Evolutionary conservation across 768 basidiomycete genomes (phyloP).

Genomic region (Pseudohyphozyma bogoriensis): DNA sequence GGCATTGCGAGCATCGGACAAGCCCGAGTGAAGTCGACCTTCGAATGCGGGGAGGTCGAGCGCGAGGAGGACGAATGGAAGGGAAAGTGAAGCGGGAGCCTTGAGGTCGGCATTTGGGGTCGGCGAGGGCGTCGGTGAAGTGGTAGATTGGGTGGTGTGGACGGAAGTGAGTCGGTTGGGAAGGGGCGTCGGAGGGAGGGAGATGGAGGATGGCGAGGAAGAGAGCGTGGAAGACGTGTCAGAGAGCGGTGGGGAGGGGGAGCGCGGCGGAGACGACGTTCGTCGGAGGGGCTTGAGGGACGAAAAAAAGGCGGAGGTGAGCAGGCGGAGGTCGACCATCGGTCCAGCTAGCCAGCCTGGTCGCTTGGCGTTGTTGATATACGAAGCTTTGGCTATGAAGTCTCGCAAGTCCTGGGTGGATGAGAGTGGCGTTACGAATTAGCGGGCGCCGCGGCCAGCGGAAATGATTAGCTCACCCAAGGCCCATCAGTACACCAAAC

Average conservation of each 20-base stretch:
- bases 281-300: background rate
- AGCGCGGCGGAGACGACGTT: background rate
- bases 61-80: constrained; percentile 62
- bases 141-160: background rate
- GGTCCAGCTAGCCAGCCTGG: constrained; percentile 66
- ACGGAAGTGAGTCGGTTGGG: background rate
- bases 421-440: too few relatives aligned
- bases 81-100: constrained; percentile 46
- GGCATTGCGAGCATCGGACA: constrained; percentile 86
- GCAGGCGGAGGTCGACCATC: constrained; percentile 53
- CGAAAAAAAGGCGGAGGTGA: constrained; percentile 15
- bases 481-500: constrained; percentile 34
- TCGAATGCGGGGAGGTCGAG: constrained; percentile 64
- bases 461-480: too few relatives aligned
- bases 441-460: too few relatives aligned
- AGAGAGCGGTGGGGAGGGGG: background rate
- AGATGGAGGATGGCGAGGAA: background rate
- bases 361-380: constrained; percentile 49
- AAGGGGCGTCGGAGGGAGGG: background rate
- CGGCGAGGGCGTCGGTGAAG: background rate
- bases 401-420: constrained; percentile 26
- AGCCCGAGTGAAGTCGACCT: constrained; percentile 77
- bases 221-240: background rate
- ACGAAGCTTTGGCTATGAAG: constrained; percentile 31
- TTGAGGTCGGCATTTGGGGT: constrained; percentile 1